phyloP scores from a whole-genome alignment of 2,329 filamentous ascomycete genomes.

The Pestalotiopsis sp. region DNA sequence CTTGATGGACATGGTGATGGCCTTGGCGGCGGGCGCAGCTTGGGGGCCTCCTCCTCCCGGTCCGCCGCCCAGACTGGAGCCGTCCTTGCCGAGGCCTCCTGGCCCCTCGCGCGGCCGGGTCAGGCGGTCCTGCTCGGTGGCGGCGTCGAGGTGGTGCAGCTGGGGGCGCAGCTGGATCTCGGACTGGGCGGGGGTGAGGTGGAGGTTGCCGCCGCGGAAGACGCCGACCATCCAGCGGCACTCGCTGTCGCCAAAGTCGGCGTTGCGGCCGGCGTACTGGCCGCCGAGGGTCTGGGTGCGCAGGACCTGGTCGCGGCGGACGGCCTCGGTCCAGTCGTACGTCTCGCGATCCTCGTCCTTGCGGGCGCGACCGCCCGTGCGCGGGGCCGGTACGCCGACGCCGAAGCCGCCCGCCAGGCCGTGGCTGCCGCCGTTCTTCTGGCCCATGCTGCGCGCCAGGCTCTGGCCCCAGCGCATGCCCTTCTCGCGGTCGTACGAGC shows the following conservation, averaged over 20 bases:
- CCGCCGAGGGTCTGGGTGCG: constrained; percentile 85
- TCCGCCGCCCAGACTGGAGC: constrained; percentile 33
- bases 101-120: constrained; percentile 36
- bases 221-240: constrained; percentile 81
- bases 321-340: constrained; percentile 68
- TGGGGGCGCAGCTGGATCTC: constrained; percentile 90
- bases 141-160: constrained; percentile 89
- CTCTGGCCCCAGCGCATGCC: constrained; percentile 83
- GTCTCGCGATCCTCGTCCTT: constrained; percentile 44
- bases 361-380: constrained; percentile 36
- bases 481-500: constrained; percentile 82
- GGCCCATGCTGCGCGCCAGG: constrained; percentile 62
- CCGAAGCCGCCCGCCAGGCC: constrained; percentile 76
- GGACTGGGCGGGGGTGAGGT: constrained; percentile 81
- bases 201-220: constrained; percentile 86
- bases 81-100: constrained; percentile 32
- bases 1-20: constrained; percentile 88
- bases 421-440: constrained; percentile 67
- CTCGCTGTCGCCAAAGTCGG: constrained; percentile 59
- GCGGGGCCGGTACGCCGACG: constrained; percentile 50
- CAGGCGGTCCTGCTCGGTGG: constrained; percentile 70
- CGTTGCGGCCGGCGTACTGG: constrained; percentile 61
- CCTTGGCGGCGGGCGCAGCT: constrained; percentile 60
- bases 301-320: constrained; percentile 72
- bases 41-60: constrained; percentile 1